Conservation (phyloP, 2,329 filamentous ascomycete species). For the Colletotrichum theobromicola region DNA sequence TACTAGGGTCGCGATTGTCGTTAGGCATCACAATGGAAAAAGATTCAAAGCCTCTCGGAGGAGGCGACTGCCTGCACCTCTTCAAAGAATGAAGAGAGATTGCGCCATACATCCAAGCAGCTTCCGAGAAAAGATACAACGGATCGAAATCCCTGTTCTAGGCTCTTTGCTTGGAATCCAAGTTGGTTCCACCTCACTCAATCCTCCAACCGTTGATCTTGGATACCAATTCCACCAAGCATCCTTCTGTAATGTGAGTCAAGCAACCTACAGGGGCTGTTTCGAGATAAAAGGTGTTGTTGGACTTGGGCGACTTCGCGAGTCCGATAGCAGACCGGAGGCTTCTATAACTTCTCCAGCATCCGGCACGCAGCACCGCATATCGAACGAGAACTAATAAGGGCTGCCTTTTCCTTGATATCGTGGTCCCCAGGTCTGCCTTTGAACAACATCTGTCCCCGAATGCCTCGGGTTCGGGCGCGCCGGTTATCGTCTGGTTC, state of each 20-base stretch:
- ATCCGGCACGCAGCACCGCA: background rate
- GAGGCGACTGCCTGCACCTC: background rate
- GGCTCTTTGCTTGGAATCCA: background rate
- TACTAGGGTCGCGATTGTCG: background rate
- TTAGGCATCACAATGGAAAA: background rate
- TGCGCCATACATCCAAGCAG: background rate
- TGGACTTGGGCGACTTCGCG: background rate
- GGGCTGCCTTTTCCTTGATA: background rate
- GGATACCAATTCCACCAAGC: background rate
- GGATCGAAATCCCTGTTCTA: background rate
- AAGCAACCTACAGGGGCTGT: background rate
- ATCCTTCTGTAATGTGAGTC: background rate
- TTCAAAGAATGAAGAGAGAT: background rate
- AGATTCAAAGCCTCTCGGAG: background rate
- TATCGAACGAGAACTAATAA: background rate
- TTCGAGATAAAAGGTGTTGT: background rate
- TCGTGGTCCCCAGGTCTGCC: background rate
- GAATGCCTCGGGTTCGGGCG: background rate
- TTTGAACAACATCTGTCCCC: background rate
- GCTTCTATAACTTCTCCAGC: background rate
- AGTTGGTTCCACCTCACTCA: background rate
- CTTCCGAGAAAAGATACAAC: background rate
- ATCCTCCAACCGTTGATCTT: background rate
- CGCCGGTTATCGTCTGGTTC: background rate
- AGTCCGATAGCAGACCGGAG: background rate